phyloP scores from a whole-genome alignment of 148 eudicot species.

The Camellia japonica region DNA sequence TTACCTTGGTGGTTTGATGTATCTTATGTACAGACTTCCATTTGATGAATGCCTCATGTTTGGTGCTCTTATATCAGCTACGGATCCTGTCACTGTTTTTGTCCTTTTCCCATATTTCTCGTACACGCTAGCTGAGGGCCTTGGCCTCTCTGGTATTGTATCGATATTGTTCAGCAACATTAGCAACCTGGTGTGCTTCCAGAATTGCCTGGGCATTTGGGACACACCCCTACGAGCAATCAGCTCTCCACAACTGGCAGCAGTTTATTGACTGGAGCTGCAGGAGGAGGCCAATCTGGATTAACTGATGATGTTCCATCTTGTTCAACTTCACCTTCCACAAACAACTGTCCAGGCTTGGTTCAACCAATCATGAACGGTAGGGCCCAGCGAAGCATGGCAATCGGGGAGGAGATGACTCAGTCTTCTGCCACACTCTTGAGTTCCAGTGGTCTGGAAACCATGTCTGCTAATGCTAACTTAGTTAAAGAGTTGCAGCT shows the following conservation, averaged over 20 bases:
- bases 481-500: constrained; percentile 48
- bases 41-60: no score
- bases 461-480: constrained; percentile 40
- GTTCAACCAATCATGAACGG: constrained; percentile 42
- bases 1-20: no score
- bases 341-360: constrained; percentile 53
- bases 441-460: constrained; percentile 52
- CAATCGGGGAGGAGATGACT: constrained; percentile 42
- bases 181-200: constrained; percentile 42
- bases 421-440: constrained; percentile 44
- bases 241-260: constrained; percentile 48
- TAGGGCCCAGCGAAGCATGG: constrained; percentile 35
- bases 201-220: constrained; percentile 47
- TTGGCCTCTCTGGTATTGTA: no score
- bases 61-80: no score
- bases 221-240: constrained; percentile 36
- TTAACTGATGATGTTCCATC: constrained; percentile 77
- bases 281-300: constrained; percentile 55
- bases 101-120: no score
- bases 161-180: no score
- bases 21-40: no score
- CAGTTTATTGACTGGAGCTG: constrained; percentile 46
- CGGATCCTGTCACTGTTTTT: no score
- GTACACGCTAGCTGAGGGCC: no score
- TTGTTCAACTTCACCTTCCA: constrained; percentile 85